Conservation (phyloP, 305 asterid species). For the Solanum hybrid region DNA sequence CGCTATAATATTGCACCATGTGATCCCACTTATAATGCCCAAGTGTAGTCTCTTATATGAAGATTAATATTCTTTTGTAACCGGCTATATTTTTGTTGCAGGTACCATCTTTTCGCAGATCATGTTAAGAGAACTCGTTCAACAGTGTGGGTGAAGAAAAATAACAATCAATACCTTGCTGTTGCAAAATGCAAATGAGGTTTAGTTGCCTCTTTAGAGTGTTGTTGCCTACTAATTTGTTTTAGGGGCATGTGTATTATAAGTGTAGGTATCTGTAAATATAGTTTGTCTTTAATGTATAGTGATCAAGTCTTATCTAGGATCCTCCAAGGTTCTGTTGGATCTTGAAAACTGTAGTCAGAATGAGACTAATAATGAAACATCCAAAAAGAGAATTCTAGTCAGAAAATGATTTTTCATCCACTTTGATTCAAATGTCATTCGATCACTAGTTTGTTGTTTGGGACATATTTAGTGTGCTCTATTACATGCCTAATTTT, state of each 20-base stretch:
- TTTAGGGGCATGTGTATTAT: neutral
- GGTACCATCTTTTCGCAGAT: slow-evolving; percentile 67
- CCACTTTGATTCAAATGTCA: neutral
- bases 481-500: neutral
- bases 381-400: neutral
- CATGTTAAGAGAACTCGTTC: slow-evolving; percentile 69
- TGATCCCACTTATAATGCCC: neutral
- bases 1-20: neutral
- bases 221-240: neutral
- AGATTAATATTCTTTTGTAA: neutral
- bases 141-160: slow-evolving; percentile 58
- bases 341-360: neutral
- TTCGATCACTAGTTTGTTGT: neutral
- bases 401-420: neutral
- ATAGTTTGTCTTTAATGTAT: neutral
- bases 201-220: neutral
- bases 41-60: neutral
- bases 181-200: slow-evolving; percentile 20
- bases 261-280: neutral
- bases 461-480: neutral
- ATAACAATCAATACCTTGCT: slow-evolving; percentile 24
- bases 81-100: slow-evolving; percentile 14
- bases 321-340: neutral
- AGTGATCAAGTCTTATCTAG: neutral
- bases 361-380: neutral